Evolutionary conservation across 768 basidiomycete species (phyloP), one percentile per base, ranked within the genome.

Genomic region (Suillus brevipes): DNA sequence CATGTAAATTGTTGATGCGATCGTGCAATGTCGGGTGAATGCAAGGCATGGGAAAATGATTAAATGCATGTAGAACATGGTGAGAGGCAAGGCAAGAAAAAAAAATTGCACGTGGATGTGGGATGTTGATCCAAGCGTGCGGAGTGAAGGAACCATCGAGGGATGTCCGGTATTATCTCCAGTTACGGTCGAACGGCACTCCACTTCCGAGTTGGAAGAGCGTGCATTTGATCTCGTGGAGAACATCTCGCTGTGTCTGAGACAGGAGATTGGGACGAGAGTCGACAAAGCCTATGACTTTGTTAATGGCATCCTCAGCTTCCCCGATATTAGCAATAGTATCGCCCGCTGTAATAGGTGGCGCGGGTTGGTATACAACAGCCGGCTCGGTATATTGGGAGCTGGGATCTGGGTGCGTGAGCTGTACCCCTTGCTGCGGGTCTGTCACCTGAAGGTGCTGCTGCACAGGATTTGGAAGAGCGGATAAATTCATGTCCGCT

Each of bases 291-390:
- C 75, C 52, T 66, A 89, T 79, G 64, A 89, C 77, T 67, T 78
- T 84, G 71, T 85, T 81, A 61, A 89, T 73, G 31, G 86, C 83
- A 12, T 81, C 80, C 59, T 88, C 84, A 2, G 83, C 87, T 59
- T 87, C 83, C 0, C 74, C 70, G n/a, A 82, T 70, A 58, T 82
- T 79, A 23, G 84, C 81, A 36, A 76, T 69, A 25, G 69, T 70
- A 58, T 64, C 72, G 53, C 73, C 77, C 57, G 76, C 71, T 64
- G 77, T 75, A 37, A 73, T 77, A 23, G 74, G 69, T 42, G 78
- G 73, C 0, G 69, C 70, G 6, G 75, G 55, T 60, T 78, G 75
- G 69, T 78, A 81, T 60, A 78, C 74, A 36, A 73, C 70, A 36
- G 70, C 72, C 13, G 75, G 59, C 38, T 74, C 70, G 42, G 69